Percentiles rank a stretch among this genome's conserved stretches.
phyloP scores from a whole-genome alignment of 192 early-diverging fungal genomes.

The Gamsiella multidivaricata region DNA sequence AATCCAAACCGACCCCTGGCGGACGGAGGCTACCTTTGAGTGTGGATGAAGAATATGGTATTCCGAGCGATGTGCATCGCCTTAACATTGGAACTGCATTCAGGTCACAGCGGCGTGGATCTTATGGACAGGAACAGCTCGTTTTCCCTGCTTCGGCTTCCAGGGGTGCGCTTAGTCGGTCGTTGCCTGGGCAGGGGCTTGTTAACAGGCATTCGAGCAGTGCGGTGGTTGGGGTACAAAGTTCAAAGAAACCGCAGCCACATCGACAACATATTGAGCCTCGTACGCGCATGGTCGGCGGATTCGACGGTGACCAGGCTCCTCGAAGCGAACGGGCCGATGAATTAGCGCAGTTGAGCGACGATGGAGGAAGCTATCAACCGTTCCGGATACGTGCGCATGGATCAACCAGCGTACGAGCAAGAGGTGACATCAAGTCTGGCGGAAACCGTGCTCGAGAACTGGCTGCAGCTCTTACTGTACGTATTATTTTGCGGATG shows the following conservation, averaged over 20 bases:
- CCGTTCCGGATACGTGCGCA: slow-evolving; percentile 1
- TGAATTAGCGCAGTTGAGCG: no score
- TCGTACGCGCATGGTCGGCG: not conserved
- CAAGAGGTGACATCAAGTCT: not conserved
- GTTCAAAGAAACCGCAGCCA: not conserved
- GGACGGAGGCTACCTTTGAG: not conserved
- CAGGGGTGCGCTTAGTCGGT: slow-evolving; percentile 8
- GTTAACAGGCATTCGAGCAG: no score
- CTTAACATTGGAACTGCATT: slow-evolving; percentile 5
- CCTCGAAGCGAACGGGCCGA: no score
- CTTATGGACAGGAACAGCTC: not conserved
- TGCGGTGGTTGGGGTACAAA: no score
- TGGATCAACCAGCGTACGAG: not conserved
- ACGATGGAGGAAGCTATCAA: not conserved
- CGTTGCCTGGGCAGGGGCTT: slow-evolving; percentile 15
- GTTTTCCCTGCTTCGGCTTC: not conserved
- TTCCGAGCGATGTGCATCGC: slow-evolving; percentile 9
- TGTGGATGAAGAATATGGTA: not conserved
- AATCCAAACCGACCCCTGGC: not conserved
- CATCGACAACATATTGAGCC: slow-evolving; percentile 1
- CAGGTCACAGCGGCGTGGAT: not conserved
- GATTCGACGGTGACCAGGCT: not conserved
- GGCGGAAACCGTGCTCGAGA: not conserved
- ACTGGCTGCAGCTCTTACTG: slow-evolving; percentile 9
- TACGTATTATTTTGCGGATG: not conserved